These are phyloP conservation scores for Myriosclerotinia duriaeana DNA, from an alignment of 2,329 filamentous ascomycete genomes.

Conservation along the genomic window DNA sequence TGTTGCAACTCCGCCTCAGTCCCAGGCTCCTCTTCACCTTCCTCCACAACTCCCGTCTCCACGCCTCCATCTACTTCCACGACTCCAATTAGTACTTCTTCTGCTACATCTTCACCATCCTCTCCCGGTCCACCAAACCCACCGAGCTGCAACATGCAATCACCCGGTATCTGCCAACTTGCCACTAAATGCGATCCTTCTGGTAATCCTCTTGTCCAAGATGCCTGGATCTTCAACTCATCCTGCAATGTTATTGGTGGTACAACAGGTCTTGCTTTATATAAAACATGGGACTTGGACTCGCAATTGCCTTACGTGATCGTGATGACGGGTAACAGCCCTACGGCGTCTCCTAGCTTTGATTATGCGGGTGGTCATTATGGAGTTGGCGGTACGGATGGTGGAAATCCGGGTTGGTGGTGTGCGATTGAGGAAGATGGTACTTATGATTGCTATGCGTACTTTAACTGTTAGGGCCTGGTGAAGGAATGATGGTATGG, in stretches of 20 bases:
- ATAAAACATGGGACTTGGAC: slow-evolving; percentile 4
- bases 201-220: slow-evolving; percentile 5
- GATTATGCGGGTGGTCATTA: slow-evolving; percentile 20
- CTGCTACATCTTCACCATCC: background rate
- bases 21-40: too few relatives aligned
- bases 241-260: slow-evolving; percentile 23
- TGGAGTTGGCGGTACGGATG: slow-evolving; percentile 22
- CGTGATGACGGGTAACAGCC: slow-evolving; percentile 13
- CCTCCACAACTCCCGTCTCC: slow-evolving; percentile 6
- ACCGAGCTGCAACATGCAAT: slow-evolving; percentile 14
- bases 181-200: slow-evolving; percentile 11
- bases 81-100: slow-evolving; percentile 2
- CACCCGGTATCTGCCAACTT: slow-evolving; percentile 20
- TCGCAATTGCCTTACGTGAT: slow-evolving; percentile 22
- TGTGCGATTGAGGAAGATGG: slow-evolving; percentile 21
- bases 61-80: background rate
- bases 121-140: slow-evolving; percentile 19
- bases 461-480: slow-evolving; percentile 16
- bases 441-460: slow-evolving; percentile 19
- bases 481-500: background rate
- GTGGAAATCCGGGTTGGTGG: slow-evolving; percentile 24
- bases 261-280: slow-evolving; percentile 18
- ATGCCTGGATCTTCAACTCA: slow-evolving; percentile 21
- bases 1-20: too few relatives aligned
- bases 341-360: slow-evolving; percentile 22